Percentiles rank a stretch among this genome's conserved stretches.
Conservation (phyloP, 306 rosid genomes). For the Vigna trinervia region DNA sequence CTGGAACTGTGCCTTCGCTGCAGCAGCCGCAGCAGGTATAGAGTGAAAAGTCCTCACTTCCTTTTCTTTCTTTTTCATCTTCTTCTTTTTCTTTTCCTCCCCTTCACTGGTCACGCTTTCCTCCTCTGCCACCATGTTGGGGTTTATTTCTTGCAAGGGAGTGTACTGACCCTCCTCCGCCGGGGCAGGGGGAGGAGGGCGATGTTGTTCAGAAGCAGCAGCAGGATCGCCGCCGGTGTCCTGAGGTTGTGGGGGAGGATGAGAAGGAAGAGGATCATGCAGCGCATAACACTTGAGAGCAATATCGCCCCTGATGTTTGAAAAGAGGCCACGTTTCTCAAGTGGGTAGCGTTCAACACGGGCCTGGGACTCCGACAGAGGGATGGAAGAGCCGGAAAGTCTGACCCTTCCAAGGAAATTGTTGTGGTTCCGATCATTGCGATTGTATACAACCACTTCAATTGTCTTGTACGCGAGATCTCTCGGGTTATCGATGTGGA, state of each 20-base stretch:
- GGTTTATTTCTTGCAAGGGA: slow-evolving; percentile 71
- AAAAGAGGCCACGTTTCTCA: slow-evolving; percentile 72
- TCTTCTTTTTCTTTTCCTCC: slow-evolving; percentile 51
- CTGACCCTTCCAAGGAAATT: slow-evolving; percentile 82
- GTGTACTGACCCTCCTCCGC: slow-evolving; percentile 31
- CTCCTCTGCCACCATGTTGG: slow-evolving; percentile 51
- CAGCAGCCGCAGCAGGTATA: slow-evolving; percentile 46
- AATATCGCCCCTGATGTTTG: slow-evolving; percentile 77
- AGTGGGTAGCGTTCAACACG: slow-evolving; percentile 77
- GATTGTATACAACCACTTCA: slow-evolving; percentile 62
- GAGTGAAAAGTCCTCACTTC: slow-evolving; percentile 85
- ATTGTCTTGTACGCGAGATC: slow-evolving; percentile 66
- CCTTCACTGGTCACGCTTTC: slow-evolving; percentile 40
- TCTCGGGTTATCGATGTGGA: slow-evolving; percentile 54
- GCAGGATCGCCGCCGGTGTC: neutral
- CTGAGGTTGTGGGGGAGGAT: slow-evolving; percentile 13
- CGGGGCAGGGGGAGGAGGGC: neutral
- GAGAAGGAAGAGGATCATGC: slow-evolving; percentile 47
- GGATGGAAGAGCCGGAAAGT: slow-evolving; percentile 70
- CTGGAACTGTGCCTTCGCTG: slow-evolving; percentile 11
- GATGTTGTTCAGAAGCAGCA: neutral
- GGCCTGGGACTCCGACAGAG: slow-evolving; percentile 67
- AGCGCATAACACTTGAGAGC: slow-evolving; percentile 63
- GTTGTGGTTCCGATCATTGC: slow-evolving; percentile 57
- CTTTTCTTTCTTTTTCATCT: slow-evolving; percentile 60